These are phyloP conservation scores for Aspergillus sclerotiicarbonarius DNA, from an alignment of 495 filamentous ascomycete species.

Conservation along the genomic window DNA sequence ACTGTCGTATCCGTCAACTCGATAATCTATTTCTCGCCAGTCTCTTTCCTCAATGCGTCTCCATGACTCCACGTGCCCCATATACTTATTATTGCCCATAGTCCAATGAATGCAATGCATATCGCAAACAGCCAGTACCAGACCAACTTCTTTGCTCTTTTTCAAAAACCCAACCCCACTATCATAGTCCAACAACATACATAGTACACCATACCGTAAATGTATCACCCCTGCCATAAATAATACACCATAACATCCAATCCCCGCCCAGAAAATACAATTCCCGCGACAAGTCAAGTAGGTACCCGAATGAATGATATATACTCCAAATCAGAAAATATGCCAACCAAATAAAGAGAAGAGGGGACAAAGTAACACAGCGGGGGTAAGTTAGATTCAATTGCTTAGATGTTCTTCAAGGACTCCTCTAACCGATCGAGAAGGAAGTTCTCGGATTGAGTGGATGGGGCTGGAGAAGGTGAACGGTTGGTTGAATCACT, in stretches of 20 bases:
- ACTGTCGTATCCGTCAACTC: too few relatives aligned
- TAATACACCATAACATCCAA: neutral
- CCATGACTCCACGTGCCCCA: too few relatives aligned
- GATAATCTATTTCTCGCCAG: too few relatives aligned
- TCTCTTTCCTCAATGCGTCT: too few relatives aligned
- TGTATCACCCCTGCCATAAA: neutral
- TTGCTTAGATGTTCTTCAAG: constrained; percentile 3
- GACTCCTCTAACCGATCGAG: constrained; percentile 32
- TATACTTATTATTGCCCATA: too few relatives aligned
- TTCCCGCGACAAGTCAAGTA: neutral
- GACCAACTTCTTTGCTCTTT: too few relatives aligned
- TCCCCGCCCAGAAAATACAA: neutral
- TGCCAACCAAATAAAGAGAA: neutral
- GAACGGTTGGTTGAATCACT: constrained; percentile 10
- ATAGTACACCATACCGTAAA: too few relatives aligned
- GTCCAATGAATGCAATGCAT: too few relatives aligned
- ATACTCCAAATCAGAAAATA: neutral
- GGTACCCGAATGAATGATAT: neutral
- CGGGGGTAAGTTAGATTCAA: neutral
- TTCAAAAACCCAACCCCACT: too few relatives aligned
- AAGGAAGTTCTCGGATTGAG: constrained; percentile 26
- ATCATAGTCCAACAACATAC: too few relatives aligned
- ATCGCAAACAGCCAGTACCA: too few relatives aligned
- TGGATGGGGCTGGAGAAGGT: constrained; percentile 20
- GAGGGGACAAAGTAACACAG: neutral